Percentiles rank a stretch among this genome's conserved stretches.
Conservation (phyloP, 1,139 yeast species). For the Kluyveromyces marxianus region DNA sequence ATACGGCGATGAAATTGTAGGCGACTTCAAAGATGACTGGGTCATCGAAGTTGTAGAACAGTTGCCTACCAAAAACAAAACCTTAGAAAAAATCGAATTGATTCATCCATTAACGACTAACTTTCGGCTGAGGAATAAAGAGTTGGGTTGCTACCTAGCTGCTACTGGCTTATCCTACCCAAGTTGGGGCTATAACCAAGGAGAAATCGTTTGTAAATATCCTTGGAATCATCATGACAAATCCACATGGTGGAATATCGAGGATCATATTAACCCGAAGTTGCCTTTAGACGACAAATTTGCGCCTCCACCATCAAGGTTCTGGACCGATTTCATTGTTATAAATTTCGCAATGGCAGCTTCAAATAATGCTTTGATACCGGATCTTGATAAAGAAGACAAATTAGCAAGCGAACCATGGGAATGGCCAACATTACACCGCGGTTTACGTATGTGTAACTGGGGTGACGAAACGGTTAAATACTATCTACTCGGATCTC, state of each 20-base stretch:
- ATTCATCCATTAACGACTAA: conserved; percentile 66
- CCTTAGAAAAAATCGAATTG: conserved; percentile 31
- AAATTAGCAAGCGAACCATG: conserved; percentile 63
- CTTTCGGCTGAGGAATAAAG: conserved; percentile 55
- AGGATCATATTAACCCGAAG: conserved; percentile 49
- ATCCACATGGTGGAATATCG: conserved; percentile 77
- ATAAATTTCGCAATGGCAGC: conserved; percentile 74
- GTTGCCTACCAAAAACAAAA: conserved; percentile 42
- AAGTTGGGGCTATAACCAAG: conserved; percentile 76
- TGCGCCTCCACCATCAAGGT: conserved; percentile 57
- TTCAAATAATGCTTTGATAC: conserved; percentile 66
- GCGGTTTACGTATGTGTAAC: conserved; percentile 63
- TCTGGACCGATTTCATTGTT: conserved; percentile 63
- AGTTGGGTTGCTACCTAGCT: conserved; percentile 64
- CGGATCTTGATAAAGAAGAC: conserved; percentile 64
- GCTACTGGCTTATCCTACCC: conserved; percentile 69
- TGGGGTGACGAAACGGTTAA: conserved; percentile 45
- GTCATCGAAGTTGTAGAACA: conserved; percentile 56
- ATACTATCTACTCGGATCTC: conserved; percentile 61
- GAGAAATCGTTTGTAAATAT: conserved; percentile 65
- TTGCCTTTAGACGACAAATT: conserved; percentile 39
- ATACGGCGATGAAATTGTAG: conserved; percentile 47
- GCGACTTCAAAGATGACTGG: conserved; percentile 70
- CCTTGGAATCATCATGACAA: conserved; percentile 47
- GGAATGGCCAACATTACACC: conserved; percentile 67